Percentiles rank a stretch among this genome's conserved stretches.
Evolutionary conservation across 768 basidiomycete genomes (phyloP).

Genomic region (Tulasnella sp.): DNA sequence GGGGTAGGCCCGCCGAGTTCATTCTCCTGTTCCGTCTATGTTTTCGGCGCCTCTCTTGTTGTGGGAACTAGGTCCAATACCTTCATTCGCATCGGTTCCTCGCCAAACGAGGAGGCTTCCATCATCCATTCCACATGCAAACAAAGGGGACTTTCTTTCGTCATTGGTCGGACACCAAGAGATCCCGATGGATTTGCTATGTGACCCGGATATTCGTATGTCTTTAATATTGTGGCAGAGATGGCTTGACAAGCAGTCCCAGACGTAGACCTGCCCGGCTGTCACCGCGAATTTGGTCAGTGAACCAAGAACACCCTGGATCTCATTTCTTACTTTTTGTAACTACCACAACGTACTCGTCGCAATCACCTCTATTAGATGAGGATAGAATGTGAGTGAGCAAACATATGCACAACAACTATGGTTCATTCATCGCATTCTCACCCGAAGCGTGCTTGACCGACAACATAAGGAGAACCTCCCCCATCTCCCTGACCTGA

Average conservation of each 20-base stretch:
- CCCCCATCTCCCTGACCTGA: conserved; percentile 64
- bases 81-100: no score
- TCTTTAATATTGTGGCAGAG: conserved; percentile 54
- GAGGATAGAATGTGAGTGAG: background rate
- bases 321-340: conserved; percentile 48
- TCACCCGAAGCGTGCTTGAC: conserved; percentile 80
- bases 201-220: conserved; percentile 43
- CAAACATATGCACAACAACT: background rate
- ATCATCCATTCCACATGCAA: no score
- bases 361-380: conserved; percentile 51
- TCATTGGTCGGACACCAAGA: no score
- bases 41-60: no score
- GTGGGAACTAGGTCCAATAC: no score
- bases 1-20: no score
- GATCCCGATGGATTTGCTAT: background rate
- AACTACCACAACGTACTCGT: conserved; percentile 73
- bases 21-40: no score
- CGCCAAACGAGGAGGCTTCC: no score
- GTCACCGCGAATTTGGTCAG: background rate
- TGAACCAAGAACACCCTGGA: background rate
- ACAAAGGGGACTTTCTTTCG: no score
- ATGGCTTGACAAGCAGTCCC: conserved; percentile 72
- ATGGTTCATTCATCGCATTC: background rate
- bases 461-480: conserved; percentile 52
- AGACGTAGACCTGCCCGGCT: conserved; percentile 78